Evolutionary conservation across 768 basidiomycete genomes (phyloP).

Genomic region (Xerocomellus intermedius): DNA sequence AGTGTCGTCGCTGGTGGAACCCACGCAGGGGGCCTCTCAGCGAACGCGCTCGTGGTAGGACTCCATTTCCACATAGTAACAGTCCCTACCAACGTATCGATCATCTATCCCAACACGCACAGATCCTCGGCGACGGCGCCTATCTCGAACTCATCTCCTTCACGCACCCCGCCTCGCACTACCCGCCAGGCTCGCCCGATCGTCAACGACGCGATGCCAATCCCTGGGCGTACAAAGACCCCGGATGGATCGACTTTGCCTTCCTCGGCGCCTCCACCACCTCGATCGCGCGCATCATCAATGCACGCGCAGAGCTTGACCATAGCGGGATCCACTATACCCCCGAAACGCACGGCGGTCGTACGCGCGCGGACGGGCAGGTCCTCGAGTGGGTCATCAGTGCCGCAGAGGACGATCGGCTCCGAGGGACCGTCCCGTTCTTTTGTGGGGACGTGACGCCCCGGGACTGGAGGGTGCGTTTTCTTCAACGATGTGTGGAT

Average conservation of each 20-base stretch:
- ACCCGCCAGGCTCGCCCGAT: constrained; percentile 49
- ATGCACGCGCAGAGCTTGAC: constrained; percentile 44
- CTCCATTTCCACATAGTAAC: not conserved
- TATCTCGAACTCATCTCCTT: constrained; percentile 75
- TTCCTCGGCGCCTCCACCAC: constrained; percentile 53
- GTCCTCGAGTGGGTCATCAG: constrained; percentile 59
- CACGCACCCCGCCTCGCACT: constrained; percentile 51
- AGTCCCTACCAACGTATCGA: not conserved
- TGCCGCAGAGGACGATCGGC: constrained; percentile 28
- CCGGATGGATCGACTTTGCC: constrained; percentile 70
- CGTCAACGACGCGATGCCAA: constrained; percentile 43
- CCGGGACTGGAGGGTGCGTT: constrained; percentile 51
- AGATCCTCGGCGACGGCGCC: constrained; percentile 42
- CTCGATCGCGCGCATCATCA: constrained; percentile 52
- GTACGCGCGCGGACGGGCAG: constrained; percentile 54
- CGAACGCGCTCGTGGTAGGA: constrained; percentile 61
- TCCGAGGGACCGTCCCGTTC: constrained; percentile 52
- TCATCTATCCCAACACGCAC: not conserved
- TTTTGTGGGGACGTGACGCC: constrained; percentile 76
- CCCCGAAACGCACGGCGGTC: constrained; percentile 50
- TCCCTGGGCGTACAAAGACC: constrained; percentile 51
- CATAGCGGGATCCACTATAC: constrained; percentile 42
- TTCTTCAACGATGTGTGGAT: not conserved
- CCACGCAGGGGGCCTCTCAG: constrained; percentile 61
- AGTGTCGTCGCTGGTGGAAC: constrained; percentile 69